A percentile compares a stretch with the other conserved stretches of the same genome.
These are phyloP conservation scores for Dioscorea cayenensis DNA, from an alignment of 116 monocot species.

Conservation along the genomic window DNA sequence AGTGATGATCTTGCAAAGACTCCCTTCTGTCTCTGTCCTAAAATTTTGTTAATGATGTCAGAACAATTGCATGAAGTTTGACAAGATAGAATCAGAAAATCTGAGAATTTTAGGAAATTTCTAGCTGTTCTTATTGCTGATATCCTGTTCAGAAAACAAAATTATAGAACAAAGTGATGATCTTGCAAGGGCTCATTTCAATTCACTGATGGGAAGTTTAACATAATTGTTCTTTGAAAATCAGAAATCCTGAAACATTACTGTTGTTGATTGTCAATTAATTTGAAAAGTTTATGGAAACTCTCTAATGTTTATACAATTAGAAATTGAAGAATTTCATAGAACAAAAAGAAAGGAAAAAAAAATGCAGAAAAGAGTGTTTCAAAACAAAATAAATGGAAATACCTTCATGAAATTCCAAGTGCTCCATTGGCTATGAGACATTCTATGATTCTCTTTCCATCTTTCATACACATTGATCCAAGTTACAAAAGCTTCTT, in stretches of 20 bases:
- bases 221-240: too few relatives aligned
- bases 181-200: too few relatives aligned
- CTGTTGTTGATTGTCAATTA: too few relatives aligned
- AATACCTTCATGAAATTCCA: slow-evolving; percentile 71
- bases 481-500: slow-evolving; percentile 78
- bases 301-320: neutral
- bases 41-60: slow-evolving; percentile 65
- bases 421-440: slow-evolving; percentile 53
- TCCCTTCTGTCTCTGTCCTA: slow-evolving; percentile 90
- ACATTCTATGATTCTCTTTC: slow-evolving; percentile 34
- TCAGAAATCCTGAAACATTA: too few relatives aligned
- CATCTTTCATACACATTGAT: slow-evolving; percentile 41
- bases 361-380: neutral
- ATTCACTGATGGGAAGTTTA: too few relatives aligned
- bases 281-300: neutral
- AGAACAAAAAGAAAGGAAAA: neutral
- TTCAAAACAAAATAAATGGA: neutral
- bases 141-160: too few relatives aligned
- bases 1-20: slow-evolving; percentile 78
- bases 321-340: neutral
- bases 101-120: neutral
- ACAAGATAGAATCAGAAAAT: neutral
- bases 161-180: too few relatives aligned
- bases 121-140: too few relatives aligned
- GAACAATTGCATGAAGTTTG: slow-evolving; percentile 21